Base-by-base conservation (phyloP, 345 rosid species). In the Gossypium ekmanianum region DNA sequence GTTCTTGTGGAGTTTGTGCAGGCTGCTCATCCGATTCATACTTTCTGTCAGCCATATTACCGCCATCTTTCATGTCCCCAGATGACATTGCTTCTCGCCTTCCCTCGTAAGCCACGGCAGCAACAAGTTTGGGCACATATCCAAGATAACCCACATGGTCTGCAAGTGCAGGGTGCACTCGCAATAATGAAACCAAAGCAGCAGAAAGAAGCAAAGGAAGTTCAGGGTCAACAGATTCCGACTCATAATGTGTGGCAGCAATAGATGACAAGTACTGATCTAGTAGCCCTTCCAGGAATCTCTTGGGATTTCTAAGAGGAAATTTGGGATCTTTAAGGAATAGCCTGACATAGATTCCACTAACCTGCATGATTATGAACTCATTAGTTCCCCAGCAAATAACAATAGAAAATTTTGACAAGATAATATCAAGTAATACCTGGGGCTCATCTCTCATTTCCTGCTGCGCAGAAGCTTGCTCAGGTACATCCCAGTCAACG, bases 91-190 rank as follows among this genome's bases (percentile, higher is more conserved):
- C 81, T 85, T 92, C 99, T 75, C 97, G 86, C 71, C 97, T 90
- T 26, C 94, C 94, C 78, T 95, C 99, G 73, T 87, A 93, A 13
- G 99, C 99, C 71, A 93, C 98, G 68, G 98, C 99, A 83, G 97
- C 85, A 13, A 95, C 94, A 80, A 93, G 98, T 84, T 95, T 95
- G 39, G 98, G 99, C 79, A 95, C 97, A 75, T 95, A 95, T 26
- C 99, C 99, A 65, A 93, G 99, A 86, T 92, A 89, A 67, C 97
- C 97, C 73, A 93, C 93, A 79, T 95, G 99, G 83, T 95, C 99
- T 26, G 98, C 94, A 74, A 95, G 97, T 75, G 94, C 91, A 76
- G 99, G 99, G 81, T 95, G 97, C 68, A 95, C 99, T 68, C 99
- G 94, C 86, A 95, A 81, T 82, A 95, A 83, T 64, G 99, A 91